These are phyloP conservation scores for Botrytis elliptica DNA, from an alignment of 2,329 filamentous ascomycete genomes.

Conservation along the genomic window DNA sequence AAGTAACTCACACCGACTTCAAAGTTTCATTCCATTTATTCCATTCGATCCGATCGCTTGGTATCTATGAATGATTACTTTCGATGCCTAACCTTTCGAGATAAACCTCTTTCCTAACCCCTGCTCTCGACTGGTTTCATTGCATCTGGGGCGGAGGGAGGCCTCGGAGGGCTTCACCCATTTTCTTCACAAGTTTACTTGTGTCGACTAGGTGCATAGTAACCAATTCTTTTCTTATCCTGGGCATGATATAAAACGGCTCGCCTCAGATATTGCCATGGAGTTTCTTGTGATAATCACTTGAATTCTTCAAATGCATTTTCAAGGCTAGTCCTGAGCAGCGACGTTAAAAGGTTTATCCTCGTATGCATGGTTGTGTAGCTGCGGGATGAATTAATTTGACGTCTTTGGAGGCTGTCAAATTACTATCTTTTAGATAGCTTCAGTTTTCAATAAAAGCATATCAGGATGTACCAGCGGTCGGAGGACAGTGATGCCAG, in stretches of 20 bases:
- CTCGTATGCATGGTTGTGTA: background rate
- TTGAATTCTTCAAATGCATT: background rate
- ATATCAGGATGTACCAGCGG: background rate
- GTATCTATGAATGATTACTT: background rate
- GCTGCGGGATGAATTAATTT: background rate
- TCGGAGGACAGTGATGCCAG: background rate
- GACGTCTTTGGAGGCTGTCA: background rate
- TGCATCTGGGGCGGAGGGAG: background rate
- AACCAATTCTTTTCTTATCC: background rate
- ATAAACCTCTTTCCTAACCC: background rate
- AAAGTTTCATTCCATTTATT: background rate
- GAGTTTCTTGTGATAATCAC: background rate
- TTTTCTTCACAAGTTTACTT: background rate
- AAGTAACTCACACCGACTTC: background rate
- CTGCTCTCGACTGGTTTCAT: background rate
- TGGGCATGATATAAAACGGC: background rate
- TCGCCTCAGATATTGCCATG: background rate
- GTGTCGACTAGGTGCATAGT: background rate
- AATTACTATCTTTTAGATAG: background rate
- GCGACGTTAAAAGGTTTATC: background rate
- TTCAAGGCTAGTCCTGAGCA: background rate
- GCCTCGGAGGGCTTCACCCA: background rate
- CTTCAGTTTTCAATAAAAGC: background rate
- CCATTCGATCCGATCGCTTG: background rate
- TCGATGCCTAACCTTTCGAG: background rate